These are phyloP conservation scores for Magnolia sinica DNA, from an alignment of 164 flowering plant genomes.

Conservation along the genomic window DNA sequence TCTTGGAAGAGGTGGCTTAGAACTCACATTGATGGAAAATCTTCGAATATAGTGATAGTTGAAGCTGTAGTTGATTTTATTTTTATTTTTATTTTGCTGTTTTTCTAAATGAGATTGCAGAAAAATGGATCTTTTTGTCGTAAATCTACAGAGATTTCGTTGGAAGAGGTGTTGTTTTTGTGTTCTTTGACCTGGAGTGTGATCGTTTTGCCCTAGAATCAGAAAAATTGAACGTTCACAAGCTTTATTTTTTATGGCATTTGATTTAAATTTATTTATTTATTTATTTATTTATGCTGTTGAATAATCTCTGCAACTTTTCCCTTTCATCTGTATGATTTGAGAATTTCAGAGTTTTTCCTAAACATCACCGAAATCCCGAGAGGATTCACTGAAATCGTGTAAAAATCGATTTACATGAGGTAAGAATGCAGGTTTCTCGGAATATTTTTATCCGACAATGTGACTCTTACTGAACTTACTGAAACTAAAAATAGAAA, in stretches of 20 bases:
- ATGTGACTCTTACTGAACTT: background rate
- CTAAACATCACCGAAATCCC: background rate
- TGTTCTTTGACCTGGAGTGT: background rate
- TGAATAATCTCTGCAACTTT: conserved; percentile 1
- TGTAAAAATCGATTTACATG: too few relatives aligned
- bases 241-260: background rate
- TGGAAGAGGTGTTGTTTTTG: background rate
- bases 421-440: background rate
- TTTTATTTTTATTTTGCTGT: background rate
- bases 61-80: background rate
- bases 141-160: background rate
- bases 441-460: background rate
- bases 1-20: background rate
- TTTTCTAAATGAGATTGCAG: background rate
- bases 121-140: background rate
- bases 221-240: background rate
- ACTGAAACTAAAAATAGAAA: background rate
- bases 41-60: background rate
- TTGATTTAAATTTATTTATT: background rate
- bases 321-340: background rate
- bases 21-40: background rate
- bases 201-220: background rate
- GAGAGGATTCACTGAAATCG: too few relatives aligned
- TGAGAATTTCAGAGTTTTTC: background rate
- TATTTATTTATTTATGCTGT: background rate